phyloP scores from a whole-genome alignment of 2,329 filamentous ascomycete species.

The Cladophialophora psammophila region DNA sequence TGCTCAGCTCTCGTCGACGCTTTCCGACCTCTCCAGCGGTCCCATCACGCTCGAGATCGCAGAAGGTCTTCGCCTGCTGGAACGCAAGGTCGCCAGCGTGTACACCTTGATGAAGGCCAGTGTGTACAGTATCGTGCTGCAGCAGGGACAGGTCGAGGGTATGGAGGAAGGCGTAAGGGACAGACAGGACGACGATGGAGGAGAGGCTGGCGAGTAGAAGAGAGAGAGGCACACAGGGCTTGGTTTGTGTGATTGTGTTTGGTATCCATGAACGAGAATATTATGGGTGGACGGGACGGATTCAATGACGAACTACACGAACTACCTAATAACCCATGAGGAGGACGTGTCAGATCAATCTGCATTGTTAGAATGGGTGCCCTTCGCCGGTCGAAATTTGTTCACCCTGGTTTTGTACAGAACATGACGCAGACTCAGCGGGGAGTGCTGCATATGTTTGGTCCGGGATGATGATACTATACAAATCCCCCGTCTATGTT shows the following conservation, averaged over 20 bases:
- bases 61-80: constrained; percentile 83
- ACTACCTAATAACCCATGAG: not conserved
- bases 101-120: constrained; percentile 97
- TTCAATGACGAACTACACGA: not conserved
- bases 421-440: not conserved
- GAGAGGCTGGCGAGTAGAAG: not conserved
- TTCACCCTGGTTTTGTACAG: constrained; percentile 9
- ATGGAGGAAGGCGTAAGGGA: constrained; percentile 24
- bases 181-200: constrained; percentile 12
- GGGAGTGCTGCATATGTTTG: not conserved
- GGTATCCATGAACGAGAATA: not conserved
- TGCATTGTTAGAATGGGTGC: not conserved
- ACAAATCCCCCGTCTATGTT: constrained; percentile 55
- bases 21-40: constrained; percentile 70
- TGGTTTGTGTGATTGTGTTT: not conserved
- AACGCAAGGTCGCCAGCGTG: constrained; percentile 92
- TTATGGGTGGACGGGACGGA: not conserved
- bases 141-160: constrained; percentile 83
- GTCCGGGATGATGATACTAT: constrained; percentile 1
- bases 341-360: not conserved
- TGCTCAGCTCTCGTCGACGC: constrained; percentile 64
- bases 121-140: constrained; percentile 97
- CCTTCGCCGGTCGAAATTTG: not conserved
- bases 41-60: constrained; percentile 79
- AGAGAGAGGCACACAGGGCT: not conserved